Conservation (phyloP, 2,329 filamentous ascomycete genomes). For the Penicillium nordicum region DNA sequence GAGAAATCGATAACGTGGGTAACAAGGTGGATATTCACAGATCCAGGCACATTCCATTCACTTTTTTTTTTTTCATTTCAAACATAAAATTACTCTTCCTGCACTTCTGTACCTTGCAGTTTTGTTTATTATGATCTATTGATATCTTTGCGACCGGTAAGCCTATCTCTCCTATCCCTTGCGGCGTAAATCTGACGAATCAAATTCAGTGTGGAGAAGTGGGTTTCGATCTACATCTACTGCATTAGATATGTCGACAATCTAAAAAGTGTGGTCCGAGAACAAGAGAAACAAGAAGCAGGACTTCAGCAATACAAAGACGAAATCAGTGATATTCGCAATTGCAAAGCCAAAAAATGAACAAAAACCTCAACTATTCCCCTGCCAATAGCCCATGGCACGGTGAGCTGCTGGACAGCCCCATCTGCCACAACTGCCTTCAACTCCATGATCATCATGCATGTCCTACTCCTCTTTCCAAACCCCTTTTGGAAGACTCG, state of each 20-base stretch:
- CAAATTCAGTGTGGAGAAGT: constrained; percentile 9
- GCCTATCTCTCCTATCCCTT: background rate
- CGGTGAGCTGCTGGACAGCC: constrained; percentile 18
- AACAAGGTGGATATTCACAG: background rate
- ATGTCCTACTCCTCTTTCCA: constrained; percentile 13
- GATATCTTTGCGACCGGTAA: background rate
- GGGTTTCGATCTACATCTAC: constrained; percentile 2
- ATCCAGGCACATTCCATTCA: constrained; percentile 1
- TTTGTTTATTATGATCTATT: constrained; percentile 2
- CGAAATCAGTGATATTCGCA: background rate
- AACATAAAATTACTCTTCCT: background rate
- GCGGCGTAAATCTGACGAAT: constrained; percentile 7
- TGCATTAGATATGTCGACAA: constrained; percentile 21
- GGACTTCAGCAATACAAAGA: background rate
- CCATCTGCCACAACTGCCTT: constrained; percentile 15
- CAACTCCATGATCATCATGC: constrained; percentile 17
- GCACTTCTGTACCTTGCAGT: constrained; percentile 5
- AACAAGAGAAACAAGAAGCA: background rate
- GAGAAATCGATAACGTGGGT: background rate
- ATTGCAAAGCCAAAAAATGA: background rate
- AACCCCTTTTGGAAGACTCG: constrained; percentile 18
- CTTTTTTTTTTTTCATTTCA: background rate
- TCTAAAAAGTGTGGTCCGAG: constrained; percentile 13
- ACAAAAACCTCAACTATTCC: constrained; percentile 5
- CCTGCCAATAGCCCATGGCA: constrained; percentile 13